Evolutionary conservation across 768 basidiomycete genomes (phyloP).

Genomic region (Termitomyces sp.): DNA sequence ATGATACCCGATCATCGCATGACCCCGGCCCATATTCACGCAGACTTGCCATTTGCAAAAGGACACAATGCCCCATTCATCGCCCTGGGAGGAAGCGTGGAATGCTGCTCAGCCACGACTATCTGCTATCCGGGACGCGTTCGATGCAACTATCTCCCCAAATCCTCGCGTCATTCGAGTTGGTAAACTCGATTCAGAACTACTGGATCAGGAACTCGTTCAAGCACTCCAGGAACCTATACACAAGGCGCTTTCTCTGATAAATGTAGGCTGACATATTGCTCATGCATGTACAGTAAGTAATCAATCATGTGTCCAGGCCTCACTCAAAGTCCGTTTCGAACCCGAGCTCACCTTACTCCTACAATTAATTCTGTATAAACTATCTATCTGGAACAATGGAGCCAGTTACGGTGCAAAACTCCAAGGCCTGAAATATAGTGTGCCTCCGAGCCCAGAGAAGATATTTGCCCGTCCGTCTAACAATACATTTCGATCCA

Average conservation of each 20-base stretch:
- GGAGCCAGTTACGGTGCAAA: slow-evolving; percentile 83
- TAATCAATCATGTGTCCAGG: slow-evolving; percentile 34
- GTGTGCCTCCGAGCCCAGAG: slow-evolving; percentile 23
- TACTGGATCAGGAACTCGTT: slow-evolving; percentile 86
- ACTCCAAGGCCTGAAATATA: slow-evolving; percentile 75
- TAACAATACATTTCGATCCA: slow-evolving; percentile 10
- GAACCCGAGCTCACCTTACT: slow-evolving; percentile 74
- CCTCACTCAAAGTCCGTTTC: slow-evolving; percentile 54
- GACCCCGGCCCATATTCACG: not conserved
- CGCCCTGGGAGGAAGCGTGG: slow-evolving; percentile 64
- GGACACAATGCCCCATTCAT: slow-evolving; percentile 17
- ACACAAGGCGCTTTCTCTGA: slow-evolving; percentile 59
- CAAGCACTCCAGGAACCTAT: slow-evolving; percentile 82
- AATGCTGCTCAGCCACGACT: slow-evolving; percentile 54
- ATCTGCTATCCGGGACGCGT: slow-evolving; percentile 39
- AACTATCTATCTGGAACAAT: slow-evolving; percentile 77
- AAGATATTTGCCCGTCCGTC: slow-evolving; percentile 34
- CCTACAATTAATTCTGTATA: slow-evolving; percentile 72
- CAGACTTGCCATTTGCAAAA: not conserved
- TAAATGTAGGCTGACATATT: slow-evolving; percentile 45
- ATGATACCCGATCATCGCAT: slow-evolving; percentile 1
- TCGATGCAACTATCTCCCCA: slow-evolving; percentile 29
- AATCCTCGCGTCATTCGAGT: slow-evolving; percentile 67
- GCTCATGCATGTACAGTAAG: not conserved
- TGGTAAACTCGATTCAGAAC: slow-evolving; percentile 86